phyloP scores from a whole-genome alignment of 2,329 filamentous ascomycete species.

The Pseudogymnoascus sp. region DNA sequence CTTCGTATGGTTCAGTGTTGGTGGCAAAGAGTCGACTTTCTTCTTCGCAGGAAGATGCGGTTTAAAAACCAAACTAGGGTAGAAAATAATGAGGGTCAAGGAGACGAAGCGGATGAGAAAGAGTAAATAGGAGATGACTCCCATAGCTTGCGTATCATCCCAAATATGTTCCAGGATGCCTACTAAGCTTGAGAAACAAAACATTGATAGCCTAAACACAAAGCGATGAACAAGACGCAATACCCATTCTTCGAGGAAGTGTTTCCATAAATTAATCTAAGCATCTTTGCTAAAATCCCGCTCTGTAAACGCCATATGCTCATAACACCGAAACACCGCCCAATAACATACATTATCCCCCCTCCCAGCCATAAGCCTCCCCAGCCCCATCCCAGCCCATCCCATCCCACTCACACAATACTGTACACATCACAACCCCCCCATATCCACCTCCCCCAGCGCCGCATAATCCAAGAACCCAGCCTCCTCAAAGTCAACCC shows the following conservation, averaged over 20 bases:
- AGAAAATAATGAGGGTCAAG: no score
- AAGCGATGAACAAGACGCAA: neutral
- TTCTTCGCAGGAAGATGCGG: no score
- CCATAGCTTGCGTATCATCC: no score
- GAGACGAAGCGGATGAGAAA: no score
- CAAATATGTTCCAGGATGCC: no score
- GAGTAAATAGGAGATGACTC: no score
- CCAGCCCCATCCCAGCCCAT: neutral
- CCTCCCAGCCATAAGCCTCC: neutral
- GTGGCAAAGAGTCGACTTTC: no score
- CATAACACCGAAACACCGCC: neutral
- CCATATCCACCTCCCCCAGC: constrained; percentile 25
- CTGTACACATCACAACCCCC: constrained; percentile 14
- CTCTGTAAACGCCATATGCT: neutral
- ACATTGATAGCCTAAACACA: neutral
- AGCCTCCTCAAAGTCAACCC: constrained; percentile 57
- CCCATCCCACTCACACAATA: neutral
- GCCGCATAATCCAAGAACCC: constrained; percentile 47
- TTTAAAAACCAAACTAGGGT: no score
- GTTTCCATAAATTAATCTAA: neutral
- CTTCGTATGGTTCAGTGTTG: no score
- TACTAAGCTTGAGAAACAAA: neutral
- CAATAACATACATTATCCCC: neutral
- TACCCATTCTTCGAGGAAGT: neutral
- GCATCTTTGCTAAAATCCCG: neutral